Evolutionary conservation across 352 stramenopile species (phyloP).

Genomic region (Pythium vanterpoolii): DNA sequence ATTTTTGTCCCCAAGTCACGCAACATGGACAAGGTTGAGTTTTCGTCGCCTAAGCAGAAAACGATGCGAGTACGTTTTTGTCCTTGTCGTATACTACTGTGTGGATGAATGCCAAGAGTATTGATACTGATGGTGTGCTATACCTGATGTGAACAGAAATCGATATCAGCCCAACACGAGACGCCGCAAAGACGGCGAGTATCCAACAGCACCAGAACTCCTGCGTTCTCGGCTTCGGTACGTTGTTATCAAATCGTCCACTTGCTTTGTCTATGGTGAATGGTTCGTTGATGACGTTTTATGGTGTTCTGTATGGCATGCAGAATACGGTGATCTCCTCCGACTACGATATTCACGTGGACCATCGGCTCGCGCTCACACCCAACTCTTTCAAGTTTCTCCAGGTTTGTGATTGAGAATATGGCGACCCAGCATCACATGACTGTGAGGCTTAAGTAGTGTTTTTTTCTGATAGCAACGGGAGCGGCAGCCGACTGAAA

Average conservation of each 20-base stretch:
- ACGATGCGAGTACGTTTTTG: background rate
- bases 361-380: constrained; percentile 51
- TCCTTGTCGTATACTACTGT: background rate
- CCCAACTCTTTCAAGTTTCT: constrained; percentile 72
- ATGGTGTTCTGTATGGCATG: background rate
- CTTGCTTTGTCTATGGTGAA: background rate
- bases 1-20: constrained; percentile 76
- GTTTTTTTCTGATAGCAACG: background rate
- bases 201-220: background rate
- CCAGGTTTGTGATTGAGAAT: constrained; percentile 27
- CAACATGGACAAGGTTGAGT: constrained; percentile 66
- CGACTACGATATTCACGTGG: constrained; percentile 68
- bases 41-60: constrained; percentile 44
- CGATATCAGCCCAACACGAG: background rate
- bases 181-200: background rate
- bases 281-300: background rate
- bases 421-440: too few species aligned
- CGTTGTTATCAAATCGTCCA: background rate
- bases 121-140: too few species aligned
- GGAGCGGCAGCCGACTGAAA: background rate
- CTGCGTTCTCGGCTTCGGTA: constrained; percentile 16
- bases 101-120: background rate
- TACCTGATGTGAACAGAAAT: constrained; percentile 2
- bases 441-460: background rate
- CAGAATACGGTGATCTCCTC: constrained; percentile 60